Evolutionary conservation across 768 basidiomycete genomes (phyloP).

Genomic region (Tulasnella sp.): DNA sequence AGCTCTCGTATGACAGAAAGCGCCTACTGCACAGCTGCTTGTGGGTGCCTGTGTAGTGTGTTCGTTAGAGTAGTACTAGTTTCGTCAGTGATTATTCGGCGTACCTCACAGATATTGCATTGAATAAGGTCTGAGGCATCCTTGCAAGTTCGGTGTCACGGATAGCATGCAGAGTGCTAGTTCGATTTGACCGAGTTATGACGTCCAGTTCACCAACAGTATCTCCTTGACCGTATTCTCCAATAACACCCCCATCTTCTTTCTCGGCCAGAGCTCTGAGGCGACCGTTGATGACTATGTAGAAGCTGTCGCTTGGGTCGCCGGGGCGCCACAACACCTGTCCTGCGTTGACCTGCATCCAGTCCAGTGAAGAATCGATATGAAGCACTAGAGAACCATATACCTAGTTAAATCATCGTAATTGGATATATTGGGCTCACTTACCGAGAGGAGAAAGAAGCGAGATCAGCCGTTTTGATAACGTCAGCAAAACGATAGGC

Average conservation of each 20-base stretch:
- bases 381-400: conserved; percentile 63
- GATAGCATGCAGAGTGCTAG: conserved; percentile 93
- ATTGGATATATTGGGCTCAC: conserved; percentile 17
- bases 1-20: background rate
- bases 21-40: conserved; percentile 75
- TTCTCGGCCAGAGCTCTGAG: conserved; percentile 83
- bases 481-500: conserved; percentile 90
- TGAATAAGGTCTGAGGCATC: conserved; percentile 96
- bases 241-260: conserved; percentile 66
- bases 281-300: conserved; percentile 96
- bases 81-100: background rate
- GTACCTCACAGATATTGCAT: conserved; percentile 86
- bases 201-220: conserved; percentile 97
- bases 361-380: conserved; percentile 94
- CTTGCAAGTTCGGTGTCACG: conserved; percentile 95
- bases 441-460: conserved; percentile 85
- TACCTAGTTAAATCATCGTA: background rate
- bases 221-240: conserved; percentile 96
- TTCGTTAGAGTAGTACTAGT: background rate
- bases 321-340: conserved; percentile 92
- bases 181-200: conserved; percentile 81
- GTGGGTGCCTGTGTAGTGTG: conserved; percentile 57
- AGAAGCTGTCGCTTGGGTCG: conserved; percentile 91
- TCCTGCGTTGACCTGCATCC: conserved; percentile 95
- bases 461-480: conserved; percentile 95